Evolutionary conservation across 805 yeast species (phyloP).

Genomic region (Pichia californica): DNA sequence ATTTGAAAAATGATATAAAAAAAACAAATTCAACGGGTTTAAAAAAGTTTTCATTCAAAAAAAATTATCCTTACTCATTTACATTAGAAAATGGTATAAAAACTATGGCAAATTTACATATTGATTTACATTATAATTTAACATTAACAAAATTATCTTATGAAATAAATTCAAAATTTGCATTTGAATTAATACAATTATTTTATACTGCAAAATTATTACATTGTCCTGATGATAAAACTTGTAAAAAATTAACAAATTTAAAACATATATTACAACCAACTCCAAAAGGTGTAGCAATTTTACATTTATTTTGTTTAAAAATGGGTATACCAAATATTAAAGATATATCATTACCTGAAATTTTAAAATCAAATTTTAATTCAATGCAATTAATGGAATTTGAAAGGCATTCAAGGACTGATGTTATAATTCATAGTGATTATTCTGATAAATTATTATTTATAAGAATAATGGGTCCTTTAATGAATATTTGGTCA

Average conservation of each 20-base stretch:
- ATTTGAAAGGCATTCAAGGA: conserved; percentile 56
- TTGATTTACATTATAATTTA: conserved; percentile 41
- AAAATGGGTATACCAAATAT: conserved; percentile 36
- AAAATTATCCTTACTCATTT: conserved; percentile 46
- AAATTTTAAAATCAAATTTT: conserved; percentile 40
- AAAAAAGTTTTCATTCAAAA: conserved; percentile 9
- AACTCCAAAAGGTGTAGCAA: conserved; percentile 82
- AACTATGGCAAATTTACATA: conserved; percentile 41
- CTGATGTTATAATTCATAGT: conserved; percentile 57
- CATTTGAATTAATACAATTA: conserved; percentile 37
- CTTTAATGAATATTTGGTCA: conserved; percentile 63
- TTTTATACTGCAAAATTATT: conserved; percentile 59
- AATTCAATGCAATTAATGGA: conserved; percentile 67
- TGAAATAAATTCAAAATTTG: conserved; percentile 43
- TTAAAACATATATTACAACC: conserved; percentile 55
- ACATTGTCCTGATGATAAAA: conserved; percentile 73
- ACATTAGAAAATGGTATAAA: conserved; percentile 43
- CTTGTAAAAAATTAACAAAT: conserved; percentile 41
- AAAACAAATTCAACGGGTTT: not conserved
- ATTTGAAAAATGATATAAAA: conserved; percentile 22
- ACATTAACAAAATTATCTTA: conserved; percentile 53
- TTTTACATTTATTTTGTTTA: conserved; percentile 55
- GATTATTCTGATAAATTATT: conserved; percentile 59
- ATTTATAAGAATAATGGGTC: conserved; percentile 57
- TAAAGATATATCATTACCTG: conserved; percentile 24